These are phyloP conservation scores for Naganishia albida DNA, from an alignment of 1,284 basidiomycete species.

Conservation along the genomic window DNA sequence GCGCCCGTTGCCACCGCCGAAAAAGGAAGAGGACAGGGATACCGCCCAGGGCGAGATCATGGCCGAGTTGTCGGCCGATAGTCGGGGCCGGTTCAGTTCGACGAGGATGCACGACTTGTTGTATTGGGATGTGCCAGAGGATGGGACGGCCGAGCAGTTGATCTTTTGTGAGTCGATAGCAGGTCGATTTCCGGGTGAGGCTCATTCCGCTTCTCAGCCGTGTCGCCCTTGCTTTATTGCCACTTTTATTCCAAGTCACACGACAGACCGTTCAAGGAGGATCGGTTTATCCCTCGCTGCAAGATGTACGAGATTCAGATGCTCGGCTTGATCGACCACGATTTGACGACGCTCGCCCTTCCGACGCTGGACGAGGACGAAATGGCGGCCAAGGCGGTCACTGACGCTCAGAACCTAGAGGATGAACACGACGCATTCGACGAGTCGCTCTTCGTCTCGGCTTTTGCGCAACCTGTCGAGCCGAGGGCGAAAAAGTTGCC, in stretches of 20 bases:
- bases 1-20: constrained; percentile 45
- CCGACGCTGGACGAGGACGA: constrained; percentile 62
- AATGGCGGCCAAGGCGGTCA: not conserved
- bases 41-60: constrained; percentile 55
- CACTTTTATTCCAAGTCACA: constrained; percentile 54
- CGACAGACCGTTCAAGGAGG: constrained; percentile 71
- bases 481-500: constrained; percentile 16
- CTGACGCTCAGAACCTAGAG: constrained; percentile 15
- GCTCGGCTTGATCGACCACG: constrained; percentile 85
- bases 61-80: constrained; percentile 43
- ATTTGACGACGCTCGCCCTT: constrained; percentile 81
- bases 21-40: constrained; percentile 49
- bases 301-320: constrained; percentile 95
- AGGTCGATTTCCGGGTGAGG: not conserved
- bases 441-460: constrained; percentile 18
- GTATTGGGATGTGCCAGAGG: constrained; percentile 65
- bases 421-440: constrained; percentile 24
- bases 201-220: constrained; percentile 35
- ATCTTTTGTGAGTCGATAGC: constrained; percentile 46
- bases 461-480: constrained; percentile 1
- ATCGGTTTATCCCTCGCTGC: constrained; percentile 85
- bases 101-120: constrained; percentile 65
- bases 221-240: constrained; percentile 53
- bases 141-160: constrained; percentile 43
- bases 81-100: constrained; percentile 19